A percentile compares a stretch with the other conserved stretches of the same genome.
Conservation (phyloP, 1,139 yeast species). For the Diutina neorugosa region DNA sequence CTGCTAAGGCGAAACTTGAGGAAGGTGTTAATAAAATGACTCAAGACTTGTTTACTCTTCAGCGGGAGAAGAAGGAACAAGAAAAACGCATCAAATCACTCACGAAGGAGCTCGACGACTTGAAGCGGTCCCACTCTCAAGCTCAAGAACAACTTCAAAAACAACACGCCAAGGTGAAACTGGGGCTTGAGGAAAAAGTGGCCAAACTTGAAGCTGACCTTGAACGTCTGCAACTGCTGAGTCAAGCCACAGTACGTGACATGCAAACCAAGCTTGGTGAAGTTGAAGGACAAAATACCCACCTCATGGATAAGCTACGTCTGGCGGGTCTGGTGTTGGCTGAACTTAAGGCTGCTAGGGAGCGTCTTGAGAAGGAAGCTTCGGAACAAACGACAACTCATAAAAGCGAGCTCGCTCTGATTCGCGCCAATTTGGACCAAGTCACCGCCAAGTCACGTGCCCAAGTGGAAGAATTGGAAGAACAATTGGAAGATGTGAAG, state of each 20-base stretch:
- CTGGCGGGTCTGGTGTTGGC: conserved; percentile 35
- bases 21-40: conserved; percentile 87
- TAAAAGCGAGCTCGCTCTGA: conserved; percentile 6
- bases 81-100: conserved; percentile 29
- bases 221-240: conserved; percentile 9
- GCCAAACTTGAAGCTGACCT: conserved; percentile 13
- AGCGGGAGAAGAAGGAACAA: conserved; percentile 43
- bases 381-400: conserved; percentile 5
- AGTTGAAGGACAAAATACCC: conserved; percentile 18
- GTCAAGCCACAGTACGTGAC: conserved; percentile 8
- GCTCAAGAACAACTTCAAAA: conserved; percentile 14
- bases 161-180: conserved; percentile 13
- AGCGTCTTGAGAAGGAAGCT: neutral
- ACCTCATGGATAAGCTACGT: conserved; percentile 30
- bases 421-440: conserved; percentile 6
- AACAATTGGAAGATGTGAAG: conserved; percentile 4
- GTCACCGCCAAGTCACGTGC: neutral
- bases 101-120: conserved; percentile 26
- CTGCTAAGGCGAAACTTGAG: conserved; percentile 59
- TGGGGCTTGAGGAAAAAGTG: conserved; percentile 13
- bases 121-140: conserved; percentile 13
- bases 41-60: conserved; percentile 59
- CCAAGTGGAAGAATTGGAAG: conserved; percentile 5
- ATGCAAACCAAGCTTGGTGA: conserved; percentile 10
- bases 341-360: conserved; percentile 16